These are phyloP conservation scores for Forsythia suspensa DNA, from an alignment of 257 asterid genomes.

Conservation along the genomic window DNA sequence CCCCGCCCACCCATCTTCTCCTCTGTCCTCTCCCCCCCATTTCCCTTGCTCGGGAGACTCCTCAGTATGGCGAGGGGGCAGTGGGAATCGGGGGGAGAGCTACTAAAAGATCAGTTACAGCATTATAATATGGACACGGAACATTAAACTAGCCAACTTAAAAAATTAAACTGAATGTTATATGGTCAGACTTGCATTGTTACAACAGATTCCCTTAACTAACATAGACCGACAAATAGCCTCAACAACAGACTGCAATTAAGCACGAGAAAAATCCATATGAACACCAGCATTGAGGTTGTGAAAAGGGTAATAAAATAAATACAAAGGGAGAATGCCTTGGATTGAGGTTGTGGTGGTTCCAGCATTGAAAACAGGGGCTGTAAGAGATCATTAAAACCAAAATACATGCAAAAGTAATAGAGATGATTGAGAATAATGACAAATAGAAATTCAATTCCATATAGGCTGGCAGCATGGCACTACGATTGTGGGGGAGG, in stretches of 20 bases:
- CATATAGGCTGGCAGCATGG: neutral
- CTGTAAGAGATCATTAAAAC: too few relatives aligned
- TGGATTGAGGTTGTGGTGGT: too few relatives aligned
- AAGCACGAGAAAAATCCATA: neutral
- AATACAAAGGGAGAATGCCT: too few relatives aligned
- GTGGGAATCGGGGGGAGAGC: neutral
- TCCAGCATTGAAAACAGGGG: too few relatives aligned
- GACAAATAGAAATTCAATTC: neutral
- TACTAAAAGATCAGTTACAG: neutral
- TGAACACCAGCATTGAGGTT: too few relatives aligned
- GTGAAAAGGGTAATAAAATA: too few relatives aligned
- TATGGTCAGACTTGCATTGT: neutral
- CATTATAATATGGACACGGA: neutral
- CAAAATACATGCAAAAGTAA: too few relatives aligned
- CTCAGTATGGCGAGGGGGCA: neutral
- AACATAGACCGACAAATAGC: neutral
- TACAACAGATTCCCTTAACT: neutral
- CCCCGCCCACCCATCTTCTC: neutral
- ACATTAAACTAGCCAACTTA: neutral
- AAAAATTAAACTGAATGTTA: too few relatives aligned
- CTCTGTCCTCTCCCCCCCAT: neutral
- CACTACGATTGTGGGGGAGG: neutral
- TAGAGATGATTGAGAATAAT: neutral
- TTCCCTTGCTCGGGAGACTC: too few relatives aligned
- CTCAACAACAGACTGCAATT: neutral